Conservation (phyloP, 768 basidiomycete genomes). For the Trametes cubensis region DNA sequence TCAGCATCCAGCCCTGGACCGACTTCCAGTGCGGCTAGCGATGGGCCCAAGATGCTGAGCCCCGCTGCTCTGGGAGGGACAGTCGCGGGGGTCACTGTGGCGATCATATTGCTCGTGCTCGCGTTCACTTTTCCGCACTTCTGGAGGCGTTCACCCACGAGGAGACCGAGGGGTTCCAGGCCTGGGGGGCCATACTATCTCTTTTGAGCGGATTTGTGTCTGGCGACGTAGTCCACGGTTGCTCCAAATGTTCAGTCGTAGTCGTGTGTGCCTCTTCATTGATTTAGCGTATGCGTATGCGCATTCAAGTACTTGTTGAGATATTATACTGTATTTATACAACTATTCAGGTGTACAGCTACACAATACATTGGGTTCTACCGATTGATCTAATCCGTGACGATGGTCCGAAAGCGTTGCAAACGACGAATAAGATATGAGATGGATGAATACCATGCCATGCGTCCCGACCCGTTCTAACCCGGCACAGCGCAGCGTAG, state of each 20-base stretch:
- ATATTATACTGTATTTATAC: conserved; percentile 25
- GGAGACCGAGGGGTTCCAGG: conserved; percentile 17
- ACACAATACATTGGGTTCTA: conserved; percentile 25
- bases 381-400: conserved; percentile 22
- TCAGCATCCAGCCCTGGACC: conserved; percentile 3
- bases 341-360: conserved; percentile 25
- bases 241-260: no score
- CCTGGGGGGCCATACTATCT: conserved; percentile 27
- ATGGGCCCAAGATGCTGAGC: conserved; percentile 18
- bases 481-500: no score
- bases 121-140: conserved; percentile 32
- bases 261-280: no score
- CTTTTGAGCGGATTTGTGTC: conserved; percentile 15
- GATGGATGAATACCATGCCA: neutral
- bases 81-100: conserved; percentile 31
- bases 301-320: no score
- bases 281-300: neutral
- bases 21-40: conserved; percentile 7
- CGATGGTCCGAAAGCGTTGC: conserved; percentile 23
- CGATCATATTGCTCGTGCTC: conserved; percentile 27
- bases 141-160: conserved; percentile 24
- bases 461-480: no score
- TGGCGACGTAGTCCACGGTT: no score
- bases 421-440: conserved; percentile 24
- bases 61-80: conserved; percentile 30